These are phyloP conservation scores for Capniomyces stellatus DNA, from an alignment of 371 early-diverging fungal genomes.

Conservation along the genomic window DNA sequence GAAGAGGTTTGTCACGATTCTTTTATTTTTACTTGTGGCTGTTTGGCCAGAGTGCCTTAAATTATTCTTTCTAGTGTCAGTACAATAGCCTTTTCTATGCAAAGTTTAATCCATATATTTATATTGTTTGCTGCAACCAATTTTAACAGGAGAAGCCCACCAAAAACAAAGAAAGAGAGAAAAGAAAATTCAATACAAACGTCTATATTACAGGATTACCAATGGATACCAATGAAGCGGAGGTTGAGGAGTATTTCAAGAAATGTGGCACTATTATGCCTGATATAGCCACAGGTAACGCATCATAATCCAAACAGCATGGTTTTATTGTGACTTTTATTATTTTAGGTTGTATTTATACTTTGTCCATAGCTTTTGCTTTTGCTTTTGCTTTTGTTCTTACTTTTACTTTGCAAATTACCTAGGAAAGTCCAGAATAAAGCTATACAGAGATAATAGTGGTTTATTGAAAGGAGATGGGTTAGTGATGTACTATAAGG, in stretches of 20 bases:
- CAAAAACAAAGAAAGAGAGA: constrained; percentile 11
- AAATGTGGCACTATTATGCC: constrained; percentile 86
- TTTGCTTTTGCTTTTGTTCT: not conserved
- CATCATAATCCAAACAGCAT: not conserved
- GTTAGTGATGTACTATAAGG: constrained; percentile 71
- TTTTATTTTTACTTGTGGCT: no score
- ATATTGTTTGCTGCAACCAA: no score
- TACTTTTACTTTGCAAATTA: not conserved
- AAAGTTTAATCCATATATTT: no score
- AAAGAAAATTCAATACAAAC: constrained; percentile 32
- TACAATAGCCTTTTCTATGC: no score
- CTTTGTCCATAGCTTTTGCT: not conserved
- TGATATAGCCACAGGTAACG: constrained; percentile 41
- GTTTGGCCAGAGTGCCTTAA: no score
- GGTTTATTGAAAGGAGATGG: constrained; percentile 74
- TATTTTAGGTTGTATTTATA: no score
- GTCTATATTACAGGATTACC: constrained; percentile 81
- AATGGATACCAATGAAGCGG: constrained; percentile 54
- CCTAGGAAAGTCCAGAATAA: constrained; percentile 67
- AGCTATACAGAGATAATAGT: constrained; percentile 57
- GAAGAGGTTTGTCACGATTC: no score
- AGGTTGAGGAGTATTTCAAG: constrained; percentile 53
- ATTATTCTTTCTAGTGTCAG: not conserved
- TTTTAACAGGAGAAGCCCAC: no score
- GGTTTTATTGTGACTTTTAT: no score